phyloP scores from a whole-genome alignment of 345 rosid genomes.

The Ceriops tagal region DNA sequence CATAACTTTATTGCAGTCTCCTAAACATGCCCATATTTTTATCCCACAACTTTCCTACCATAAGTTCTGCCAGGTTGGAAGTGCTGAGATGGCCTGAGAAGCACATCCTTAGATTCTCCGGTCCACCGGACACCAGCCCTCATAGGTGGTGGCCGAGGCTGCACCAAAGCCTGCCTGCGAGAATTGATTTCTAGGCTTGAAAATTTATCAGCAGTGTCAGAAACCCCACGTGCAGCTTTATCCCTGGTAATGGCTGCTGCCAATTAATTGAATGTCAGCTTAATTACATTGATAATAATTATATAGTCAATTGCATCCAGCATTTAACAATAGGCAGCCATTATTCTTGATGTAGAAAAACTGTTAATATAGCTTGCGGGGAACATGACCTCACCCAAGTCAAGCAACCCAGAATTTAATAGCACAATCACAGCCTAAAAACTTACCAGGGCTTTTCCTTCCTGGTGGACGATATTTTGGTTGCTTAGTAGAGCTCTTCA shows the following conservation, averaged over 20 bases:
- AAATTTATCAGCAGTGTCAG: conserved; percentile 51
- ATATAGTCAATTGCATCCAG: not conserved
- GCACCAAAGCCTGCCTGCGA: conserved; percentile 34
- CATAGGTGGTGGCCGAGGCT: conserved; percentile 47
- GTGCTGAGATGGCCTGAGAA: conserved; percentile 50
- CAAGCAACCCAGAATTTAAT: not conserved
- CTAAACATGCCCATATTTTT: conserved; percentile 1
- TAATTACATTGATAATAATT: conserved; percentile 6
- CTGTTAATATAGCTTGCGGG: too few relatives aligned
- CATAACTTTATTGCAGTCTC: too few relatives aligned
- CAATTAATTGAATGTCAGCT: not conserved
- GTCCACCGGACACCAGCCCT: conserved; percentile 65
- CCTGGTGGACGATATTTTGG: conserved; percentile 69
- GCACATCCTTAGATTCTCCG: conserved; percentile 45
- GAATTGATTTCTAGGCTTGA: conserved; percentile 45
- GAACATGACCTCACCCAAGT: not conserved
- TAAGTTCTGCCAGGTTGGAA: conserved; percentile 39
- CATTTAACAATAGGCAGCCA: not conserved
- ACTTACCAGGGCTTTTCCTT: conserved; percentile 77
- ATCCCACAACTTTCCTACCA: conserved; percentile 54
- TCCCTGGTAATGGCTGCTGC: conserved; percentile 41
- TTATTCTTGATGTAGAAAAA: too few relatives aligned
- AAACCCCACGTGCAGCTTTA: conserved; percentile 36
- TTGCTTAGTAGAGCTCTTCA: conserved; percentile 40
- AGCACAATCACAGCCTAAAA: not conserved